phyloP scores from a whole-genome alignment of 73 alveolate genomes.

The Paramecium sexaurelia region DNA sequence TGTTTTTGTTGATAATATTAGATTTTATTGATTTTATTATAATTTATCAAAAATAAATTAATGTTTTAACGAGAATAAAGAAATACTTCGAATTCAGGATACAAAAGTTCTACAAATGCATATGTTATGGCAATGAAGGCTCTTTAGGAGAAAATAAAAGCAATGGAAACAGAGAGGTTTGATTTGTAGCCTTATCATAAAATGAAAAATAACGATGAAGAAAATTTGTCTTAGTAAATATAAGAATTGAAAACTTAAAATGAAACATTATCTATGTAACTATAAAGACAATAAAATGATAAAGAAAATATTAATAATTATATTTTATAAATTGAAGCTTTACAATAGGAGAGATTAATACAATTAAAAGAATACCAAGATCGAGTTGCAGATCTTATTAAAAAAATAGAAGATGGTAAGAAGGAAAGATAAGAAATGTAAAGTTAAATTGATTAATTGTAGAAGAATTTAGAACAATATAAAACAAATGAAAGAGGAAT shows the following conservation, averaged over 20 bases:
- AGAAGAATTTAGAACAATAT: not conserved
- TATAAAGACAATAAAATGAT: conserved; percentile 5
- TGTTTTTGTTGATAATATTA: not conserved
- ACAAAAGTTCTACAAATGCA: not conserved
- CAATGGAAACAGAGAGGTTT: not conserved
- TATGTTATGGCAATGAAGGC: conserved; percentile 27
- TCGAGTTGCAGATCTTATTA: not conserved
- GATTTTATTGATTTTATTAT: not conserved
- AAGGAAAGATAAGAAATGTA: not conserved
- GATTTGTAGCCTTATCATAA: not conserved
- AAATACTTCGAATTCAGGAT: not conserved
- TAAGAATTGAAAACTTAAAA: not conserved
- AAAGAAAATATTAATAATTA: conserved; percentile 11
- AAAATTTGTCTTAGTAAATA: not conserved
- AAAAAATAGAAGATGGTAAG: conserved; percentile 4
- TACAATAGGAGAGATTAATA: not conserved
- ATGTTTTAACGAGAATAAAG: conserved; percentile 12
- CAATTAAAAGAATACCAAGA: conserved; percentile 2
- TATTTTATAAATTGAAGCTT: conserved; percentile 12
- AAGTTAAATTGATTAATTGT: not conserved
- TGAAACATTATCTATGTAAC: conserved; percentile 5
- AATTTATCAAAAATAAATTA: not conserved
- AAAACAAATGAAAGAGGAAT: not conserved
- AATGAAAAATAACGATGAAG: not conserved
- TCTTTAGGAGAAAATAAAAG: conserved; percentile 16